Conservation (phyloP, 2,329 filamentous ascomycete species). For the Tolypocladium cylindrosporum region DNA sequence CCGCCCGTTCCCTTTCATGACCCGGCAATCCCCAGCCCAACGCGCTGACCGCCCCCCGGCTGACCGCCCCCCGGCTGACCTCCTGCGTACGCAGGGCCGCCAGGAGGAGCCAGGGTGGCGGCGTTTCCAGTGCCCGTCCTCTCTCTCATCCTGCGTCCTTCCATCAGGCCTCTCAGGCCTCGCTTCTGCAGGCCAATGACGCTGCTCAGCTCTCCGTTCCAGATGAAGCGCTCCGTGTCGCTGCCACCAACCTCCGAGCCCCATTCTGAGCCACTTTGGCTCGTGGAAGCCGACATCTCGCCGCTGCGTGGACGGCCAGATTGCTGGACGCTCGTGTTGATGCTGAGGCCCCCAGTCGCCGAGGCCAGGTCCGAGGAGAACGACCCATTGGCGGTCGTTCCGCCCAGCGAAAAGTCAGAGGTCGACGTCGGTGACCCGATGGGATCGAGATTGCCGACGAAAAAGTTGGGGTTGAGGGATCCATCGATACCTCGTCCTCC, state of each 20-base stretch:
- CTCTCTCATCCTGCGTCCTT: conserved; percentile 77
- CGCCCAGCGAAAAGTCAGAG: conserved; percentile 22
- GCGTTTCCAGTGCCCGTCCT: conserved; percentile 39
- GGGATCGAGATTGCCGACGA: conserved; percentile 38
- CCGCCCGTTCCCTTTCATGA: conserved; percentile 16
- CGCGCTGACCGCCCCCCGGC: conserved; percentile 23
- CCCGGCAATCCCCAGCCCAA: conserved; percentile 44
- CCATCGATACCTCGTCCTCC: conserved; percentile 76
- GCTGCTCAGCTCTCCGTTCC: conserved; percentile 72
- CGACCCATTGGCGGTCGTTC: conserved; percentile 18
- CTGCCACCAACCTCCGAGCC: conserved; percentile 43
- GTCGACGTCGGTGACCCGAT: conserved; percentile 23
- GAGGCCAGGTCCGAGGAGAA: conserved; percentile 19
- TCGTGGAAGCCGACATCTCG: conserved; percentile 39
- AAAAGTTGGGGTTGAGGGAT: conserved; percentile 52
- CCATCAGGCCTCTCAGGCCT: conserved; percentile 86
- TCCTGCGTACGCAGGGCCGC: conserved; percentile 7
- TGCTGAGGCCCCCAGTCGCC: conserved; percentile 30
- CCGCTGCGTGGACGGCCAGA: conserved; percentile 31
- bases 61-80: conserved; percentile 16
- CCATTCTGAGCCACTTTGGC: conserved; percentile 44
- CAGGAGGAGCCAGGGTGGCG: conserved; percentile 11
- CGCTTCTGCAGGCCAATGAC: conserved; percentile 95
- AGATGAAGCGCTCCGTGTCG: conserved; percentile 46
- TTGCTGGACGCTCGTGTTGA: conserved; percentile 35